Evolutionary conservation across 805 yeast genomes (phyloP).

Genomic region (Suhomyces xylopsoci): DNA sequence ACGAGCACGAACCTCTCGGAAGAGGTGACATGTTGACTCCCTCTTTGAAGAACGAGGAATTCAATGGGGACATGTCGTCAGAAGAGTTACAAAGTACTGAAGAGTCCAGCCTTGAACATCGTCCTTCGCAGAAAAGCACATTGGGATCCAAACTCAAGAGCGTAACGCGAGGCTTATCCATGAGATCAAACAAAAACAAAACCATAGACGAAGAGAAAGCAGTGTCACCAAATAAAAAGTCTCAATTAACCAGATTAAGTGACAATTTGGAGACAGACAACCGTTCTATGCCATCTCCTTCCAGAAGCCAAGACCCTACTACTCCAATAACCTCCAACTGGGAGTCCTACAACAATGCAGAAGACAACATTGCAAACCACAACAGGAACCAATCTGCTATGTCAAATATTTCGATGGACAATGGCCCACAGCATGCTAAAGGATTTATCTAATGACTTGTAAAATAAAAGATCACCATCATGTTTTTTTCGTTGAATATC

Average conservation of each 20-base stretch:
- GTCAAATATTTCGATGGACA: slow-evolving; percentile 16
- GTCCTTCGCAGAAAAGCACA: slow-evolving; percentile 2
- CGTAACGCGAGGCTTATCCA: slow-evolving; percentile 43
- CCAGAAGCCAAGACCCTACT: neutral
- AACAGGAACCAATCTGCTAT: slow-evolving; percentile 23
- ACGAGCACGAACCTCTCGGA: slow-evolving; percentile 16
- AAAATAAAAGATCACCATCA: neutral
- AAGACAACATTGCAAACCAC: slow-evolving; percentile 13
- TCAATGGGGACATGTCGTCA: slow-evolving; percentile 4
- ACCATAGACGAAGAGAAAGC: slow-evolving; percentile 4
- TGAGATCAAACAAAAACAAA: slow-evolving; percentile 16
- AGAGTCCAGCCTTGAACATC: slow-evolving; percentile 1
- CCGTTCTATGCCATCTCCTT: slow-evolving; percentile 6
- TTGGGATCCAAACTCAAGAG: slow-evolving; percentile 42
- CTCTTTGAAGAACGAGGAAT: slow-evolving; percentile 28
- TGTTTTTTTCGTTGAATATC: neutral
- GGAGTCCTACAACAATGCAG: slow-evolving; percentile 4
- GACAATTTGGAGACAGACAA: slow-evolving; percentile 21
- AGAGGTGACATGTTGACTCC: slow-evolving; percentile 26
- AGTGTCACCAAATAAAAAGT: neutral
- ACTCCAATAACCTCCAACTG: slow-evolving; percentile 8
- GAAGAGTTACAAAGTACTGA: neutral
- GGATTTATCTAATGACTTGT: slow-evolving; percentile 18
- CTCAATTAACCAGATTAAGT: slow-evolving; percentile 19
- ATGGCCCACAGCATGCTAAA: slow-evolving; percentile 25